A percentile compares a stretch with the other conserved stretches of the same genome.
Conservation (phyloP, 2,329 filamentous ascomycete genomes). For the Botryotinia calthae region DNA sequence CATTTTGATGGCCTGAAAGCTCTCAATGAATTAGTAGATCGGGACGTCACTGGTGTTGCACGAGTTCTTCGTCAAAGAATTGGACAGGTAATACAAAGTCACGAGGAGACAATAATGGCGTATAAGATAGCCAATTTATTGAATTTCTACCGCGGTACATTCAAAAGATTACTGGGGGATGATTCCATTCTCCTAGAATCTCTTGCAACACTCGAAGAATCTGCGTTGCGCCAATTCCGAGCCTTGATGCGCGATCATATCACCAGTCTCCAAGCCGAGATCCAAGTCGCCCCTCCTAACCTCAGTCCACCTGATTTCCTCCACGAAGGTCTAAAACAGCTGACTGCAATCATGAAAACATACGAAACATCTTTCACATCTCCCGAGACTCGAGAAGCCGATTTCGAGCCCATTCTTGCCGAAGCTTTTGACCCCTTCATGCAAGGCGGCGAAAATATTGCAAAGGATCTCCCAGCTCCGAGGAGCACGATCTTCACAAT, state of each 20-base stretch:
- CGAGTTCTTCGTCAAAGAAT: slow-evolving; percentile 84
- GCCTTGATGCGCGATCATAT: slow-evolving; percentile 78
- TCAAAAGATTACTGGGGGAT: slow-evolving; percentile 71
- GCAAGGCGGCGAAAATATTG: slow-evolving; percentile 67
- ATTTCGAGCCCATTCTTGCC: slow-evolving; percentile 71
- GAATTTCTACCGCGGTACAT: slow-evolving; percentile 84
- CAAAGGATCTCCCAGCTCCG: slow-evolving; percentile 57
- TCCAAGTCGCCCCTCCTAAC: slow-evolving; percentile 67
- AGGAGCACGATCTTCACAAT: slow-evolving; percentile 66
- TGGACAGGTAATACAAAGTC: slow-evolving; percentile 87
- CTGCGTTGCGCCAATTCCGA: slow-evolving; percentile 79
- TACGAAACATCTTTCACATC: slow-evolving; percentile 77
- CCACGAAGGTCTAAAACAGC: slow-evolving; percentile 72
- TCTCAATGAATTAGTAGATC: slow-evolving; percentile 80
- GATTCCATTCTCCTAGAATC: slow-evolving; percentile 68
- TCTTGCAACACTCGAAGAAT: slow-evolving; percentile 66
- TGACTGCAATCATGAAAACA: slow-evolving; percentile 77
- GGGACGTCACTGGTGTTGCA: slow-evolving; percentile 76
- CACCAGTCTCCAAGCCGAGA: slow-evolving; percentile 68
- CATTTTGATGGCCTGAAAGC: slow-evolving; percentile 79
- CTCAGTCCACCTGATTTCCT: slow-evolving; percentile 78
- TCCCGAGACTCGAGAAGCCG: slow-evolving; percentile 56
- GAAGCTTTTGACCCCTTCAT: slow-evolving; percentile 88
- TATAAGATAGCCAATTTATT: slow-evolving; percentile 90
- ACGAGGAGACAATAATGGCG: slow-evolving; percentile 82